These are phyloP conservation scores for Fusarium brachygibbosum DNA, from an alignment of 2,329 filamentous ascomycete genomes.

Conservation along the genomic window DNA sequence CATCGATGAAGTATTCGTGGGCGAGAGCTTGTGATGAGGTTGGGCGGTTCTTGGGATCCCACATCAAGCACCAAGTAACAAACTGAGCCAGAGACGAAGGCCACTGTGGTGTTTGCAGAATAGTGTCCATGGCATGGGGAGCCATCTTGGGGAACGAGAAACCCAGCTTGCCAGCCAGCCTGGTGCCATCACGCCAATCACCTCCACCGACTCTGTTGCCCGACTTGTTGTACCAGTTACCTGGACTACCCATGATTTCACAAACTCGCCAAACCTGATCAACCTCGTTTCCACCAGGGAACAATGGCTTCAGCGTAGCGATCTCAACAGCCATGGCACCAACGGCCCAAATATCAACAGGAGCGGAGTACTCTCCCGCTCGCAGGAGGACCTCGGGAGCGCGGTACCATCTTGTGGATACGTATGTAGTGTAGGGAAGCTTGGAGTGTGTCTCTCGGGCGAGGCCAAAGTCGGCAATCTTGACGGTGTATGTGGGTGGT, in stretches of 20 bases:
- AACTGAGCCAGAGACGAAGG: constrained; percentile 88
- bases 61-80: constrained; percentile 98
- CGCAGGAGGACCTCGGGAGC: constrained; percentile 94
- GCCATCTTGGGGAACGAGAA: constrained; percentile 99
- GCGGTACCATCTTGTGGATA: constrained; percentile 98
- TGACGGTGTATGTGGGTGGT: constrained; percentile 93
- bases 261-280: constrained; percentile 99
- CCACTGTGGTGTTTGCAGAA: constrained; percentile 92
- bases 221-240: constrained; percentile 96
- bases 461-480: constrained; percentile 97
- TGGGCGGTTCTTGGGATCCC: constrained; percentile 93
- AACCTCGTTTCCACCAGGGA: constrained; percentile 97
- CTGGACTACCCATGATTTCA: constrained; percentile 99
- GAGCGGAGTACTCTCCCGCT: constrained; percentile 96
- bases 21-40: constrained; percentile 94
- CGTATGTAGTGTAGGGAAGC: constrained; percentile 96
- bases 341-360: constrained; percentile 98
- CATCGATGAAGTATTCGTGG: constrained; percentile 95
- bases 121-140: constrained; percentile 94
- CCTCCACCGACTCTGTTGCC: constrained; percentile 90
- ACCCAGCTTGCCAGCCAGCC: constrained; percentile 93
- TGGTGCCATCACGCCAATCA: constrained; percentile 95
- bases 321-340: constrained; percentile 99
- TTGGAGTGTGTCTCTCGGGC: constrained; percentile 98
- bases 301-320: constrained; percentile 94